These are phyloP conservation scores for Scytalidium sp. DNA, from an alignment of 2,329 filamentous ascomycete genomes.

Conservation along the genomic window DNA sequence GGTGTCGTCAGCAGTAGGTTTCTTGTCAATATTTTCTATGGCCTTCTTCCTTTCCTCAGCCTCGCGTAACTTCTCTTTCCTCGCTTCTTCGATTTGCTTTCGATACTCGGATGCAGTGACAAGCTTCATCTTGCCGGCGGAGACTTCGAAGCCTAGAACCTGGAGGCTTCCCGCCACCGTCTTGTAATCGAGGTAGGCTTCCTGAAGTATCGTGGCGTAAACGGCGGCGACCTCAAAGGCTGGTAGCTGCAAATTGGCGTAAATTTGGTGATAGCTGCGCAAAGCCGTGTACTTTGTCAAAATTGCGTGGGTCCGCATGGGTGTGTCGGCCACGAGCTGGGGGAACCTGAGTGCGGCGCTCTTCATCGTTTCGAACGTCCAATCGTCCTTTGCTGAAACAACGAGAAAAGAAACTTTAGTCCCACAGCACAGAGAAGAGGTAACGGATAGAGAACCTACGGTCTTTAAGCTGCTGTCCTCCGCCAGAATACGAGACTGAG, in stretches of 20 bases:
- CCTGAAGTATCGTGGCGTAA: neutral
- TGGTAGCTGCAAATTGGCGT: neutral
- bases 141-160: neutral
- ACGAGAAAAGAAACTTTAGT: neutral
- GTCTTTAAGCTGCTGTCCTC: neutral
- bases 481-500: neutral
- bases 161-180: neutral
- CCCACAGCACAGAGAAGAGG: neutral
- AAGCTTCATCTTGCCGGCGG: neutral
- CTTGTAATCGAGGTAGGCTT: neutral
- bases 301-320: neutral
- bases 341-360: neutral
- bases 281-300: neutral
- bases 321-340: neutral
- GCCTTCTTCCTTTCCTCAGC: neutral
- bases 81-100: neutral
- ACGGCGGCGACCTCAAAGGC: neutral
- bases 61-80: neutral
- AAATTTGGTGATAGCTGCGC: neutral
- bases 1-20: neutral
- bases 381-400: neutral
- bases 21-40: neutral
- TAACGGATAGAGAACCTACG: neutral
- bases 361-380: neutral
- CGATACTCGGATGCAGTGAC: neutral